phyloP scores from a whole-genome alignment of 768 basidiomycete species.

The Leccinum ochraceum region DNA sequence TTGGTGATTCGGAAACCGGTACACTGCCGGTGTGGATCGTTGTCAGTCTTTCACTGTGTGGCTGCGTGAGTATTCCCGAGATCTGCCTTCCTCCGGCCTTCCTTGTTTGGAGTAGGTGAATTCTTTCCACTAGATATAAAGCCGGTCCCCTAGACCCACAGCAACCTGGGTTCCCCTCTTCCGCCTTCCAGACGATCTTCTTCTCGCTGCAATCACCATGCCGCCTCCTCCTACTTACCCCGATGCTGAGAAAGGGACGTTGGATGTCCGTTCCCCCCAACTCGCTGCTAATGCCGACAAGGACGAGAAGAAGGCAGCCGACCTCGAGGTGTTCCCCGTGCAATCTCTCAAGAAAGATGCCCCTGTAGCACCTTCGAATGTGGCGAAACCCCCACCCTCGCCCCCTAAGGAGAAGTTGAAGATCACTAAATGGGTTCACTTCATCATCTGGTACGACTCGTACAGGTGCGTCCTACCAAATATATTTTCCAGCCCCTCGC shows the following conservation, averaged over 20 bases:
- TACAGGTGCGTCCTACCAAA: constrained; percentile 52
- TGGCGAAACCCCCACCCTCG: constrained; percentile 36
- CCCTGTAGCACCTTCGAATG: constrained; percentile 34
- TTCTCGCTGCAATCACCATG: constrained; percentile 36
- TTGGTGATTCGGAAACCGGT: constrained; percentile 17
- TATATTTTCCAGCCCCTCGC: not conserved
- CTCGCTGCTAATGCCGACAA: constrained; percentile 29
- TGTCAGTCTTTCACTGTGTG: constrained; percentile 12
- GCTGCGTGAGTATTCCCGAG: constrained; percentile 18
- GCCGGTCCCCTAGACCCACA: not conserved
- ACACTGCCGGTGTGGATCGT: constrained; percentile 10
- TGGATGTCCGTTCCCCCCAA: constrained; percentile 44
- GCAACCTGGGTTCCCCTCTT: constrained; percentile 3
- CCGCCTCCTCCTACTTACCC: constrained; percentile 44
- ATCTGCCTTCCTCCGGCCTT: constrained; percentile 12
- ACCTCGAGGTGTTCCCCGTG: constrained; percentile 33
- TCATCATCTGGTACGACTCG: constrained; percentile 76
- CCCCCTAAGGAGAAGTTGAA: constrained; percentile 52
- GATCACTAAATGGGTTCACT: constrained; percentile 58
- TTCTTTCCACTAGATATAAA: constrained; percentile 24
- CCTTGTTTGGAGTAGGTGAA: constrained; percentile 11
- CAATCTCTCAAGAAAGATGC: constrained; percentile 45
- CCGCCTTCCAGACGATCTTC: constrained; percentile 12
- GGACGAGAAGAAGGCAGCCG: constrained; percentile 41
- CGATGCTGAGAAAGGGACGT: constrained; percentile 61